Base-by-base conservation (phyloP, 352 stramenopile species). In the Peronospora farinosa region DNA sequence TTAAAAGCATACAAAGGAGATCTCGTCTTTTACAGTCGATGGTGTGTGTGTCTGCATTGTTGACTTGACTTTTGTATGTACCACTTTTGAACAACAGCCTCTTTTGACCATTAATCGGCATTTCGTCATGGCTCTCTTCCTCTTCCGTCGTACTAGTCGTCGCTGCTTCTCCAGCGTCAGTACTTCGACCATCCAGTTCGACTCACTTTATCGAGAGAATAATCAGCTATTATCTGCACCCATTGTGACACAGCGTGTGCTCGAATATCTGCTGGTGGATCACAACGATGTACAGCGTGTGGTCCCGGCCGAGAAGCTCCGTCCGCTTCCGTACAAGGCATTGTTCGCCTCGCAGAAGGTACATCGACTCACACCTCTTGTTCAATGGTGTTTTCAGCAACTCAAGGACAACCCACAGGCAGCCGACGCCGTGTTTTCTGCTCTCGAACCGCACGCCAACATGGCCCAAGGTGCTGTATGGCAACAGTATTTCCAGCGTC, bases 401-500 rank as follows among this genome's bases (percentile, higher is more conserved):
- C 40, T 63, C 0, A 9, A 40, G 30, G n/a, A 17, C 9, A 43
- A 54, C 11, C 15, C 51, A 5, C 31, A 47, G 11, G 54, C 39
- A 13, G 55, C 51, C 17, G 54, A 55, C 37, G 51, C 59, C 23
- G 50, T 81, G 27, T 74, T 81, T 33, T n/a, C 50, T 12, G 55
- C 56, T 39, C 60, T 86, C 23, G 57, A 64, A 51, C 67, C 68
- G 5, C 76, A 74, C 63, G 64, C 60, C 28, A 86, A 86, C 49
- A 78, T 78, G 59, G 60, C 63, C 25, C 45, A 51, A 33, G 47
- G 58, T 42, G 44, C 57, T 39, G 45, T 75, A 41, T 86, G 75
- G 75, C 61, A 66, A 12, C 68, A 74, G 39, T 86, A 80, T 54
- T 84, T 76, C 54, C 66, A 72, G 30, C 70, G 75, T 16, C 73